phyloP scores from a whole-genome alignment of 345 rosid genomes.

The Cardamine resedifolia region DNA sequence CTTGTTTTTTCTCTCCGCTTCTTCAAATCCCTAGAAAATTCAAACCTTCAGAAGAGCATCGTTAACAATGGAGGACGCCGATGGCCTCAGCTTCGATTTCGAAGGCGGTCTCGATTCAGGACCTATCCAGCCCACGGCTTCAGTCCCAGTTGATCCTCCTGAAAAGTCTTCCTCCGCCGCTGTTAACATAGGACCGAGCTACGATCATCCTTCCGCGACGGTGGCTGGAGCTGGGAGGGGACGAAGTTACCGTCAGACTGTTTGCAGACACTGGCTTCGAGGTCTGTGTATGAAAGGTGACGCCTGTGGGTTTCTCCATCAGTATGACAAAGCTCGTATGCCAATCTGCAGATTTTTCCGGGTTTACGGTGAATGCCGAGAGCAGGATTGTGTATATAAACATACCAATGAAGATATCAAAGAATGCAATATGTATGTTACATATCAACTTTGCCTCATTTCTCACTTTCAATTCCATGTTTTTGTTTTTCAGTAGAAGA shows the following conservation, averaged over 20 bases:
- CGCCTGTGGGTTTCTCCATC: slow-evolving; percentile 96
- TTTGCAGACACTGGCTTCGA: slow-evolving; percentile 98
- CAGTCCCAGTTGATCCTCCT: slow-evolving; percentile 54
- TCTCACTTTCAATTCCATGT: neutral
- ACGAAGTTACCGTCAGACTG: slow-evolving; percentile 95
- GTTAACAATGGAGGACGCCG: slow-evolving; percentile 66
- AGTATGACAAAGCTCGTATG: slow-evolving; percentile 97
- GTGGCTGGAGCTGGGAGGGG: slow-evolving; percentile 51
- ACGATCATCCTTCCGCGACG: slow-evolving; percentile 24
- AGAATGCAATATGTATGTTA: slow-evolving; percentile 92
- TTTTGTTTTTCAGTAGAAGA: neutral
- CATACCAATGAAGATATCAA: slow-evolving; percentile 97
- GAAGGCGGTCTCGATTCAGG: slow-evolving; percentile 93
- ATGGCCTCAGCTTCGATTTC: slow-evolving; percentile 95
- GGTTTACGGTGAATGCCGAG: slow-evolving; percentile 90
- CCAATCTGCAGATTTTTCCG: slow-evolving; percentile 93
- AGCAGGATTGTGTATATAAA: slow-evolving; percentile 96
- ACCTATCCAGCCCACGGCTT: slow-evolving; percentile 50
- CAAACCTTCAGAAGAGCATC: neutral
- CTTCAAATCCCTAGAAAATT: slow-evolving; percentile 14
- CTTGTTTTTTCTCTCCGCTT: neutral
- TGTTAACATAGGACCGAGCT: slow-evolving; percentile 22
- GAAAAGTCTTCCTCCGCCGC: slow-evolving; percentile 47
- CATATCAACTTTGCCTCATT: neutral
- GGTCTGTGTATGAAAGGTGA: slow-evolving; percentile 99